Conservation (phyloP, 306 rosid species). For the Sindora glabra region DNA sequence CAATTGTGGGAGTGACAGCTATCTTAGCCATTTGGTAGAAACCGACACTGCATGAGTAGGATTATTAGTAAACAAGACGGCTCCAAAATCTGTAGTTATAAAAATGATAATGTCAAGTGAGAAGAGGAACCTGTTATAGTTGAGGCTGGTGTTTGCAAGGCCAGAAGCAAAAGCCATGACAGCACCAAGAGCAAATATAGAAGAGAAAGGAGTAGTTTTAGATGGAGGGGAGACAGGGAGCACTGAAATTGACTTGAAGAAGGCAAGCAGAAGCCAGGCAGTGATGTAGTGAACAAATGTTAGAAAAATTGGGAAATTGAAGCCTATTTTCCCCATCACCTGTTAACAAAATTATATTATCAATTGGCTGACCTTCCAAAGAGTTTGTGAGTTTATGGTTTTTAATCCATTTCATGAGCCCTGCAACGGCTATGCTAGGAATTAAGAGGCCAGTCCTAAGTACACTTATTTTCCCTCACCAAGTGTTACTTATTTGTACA, state of each 20-base stretch:
- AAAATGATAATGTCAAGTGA: neutral
- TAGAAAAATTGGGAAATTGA: slow-evolving; percentile 80
- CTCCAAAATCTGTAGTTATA: neutral
- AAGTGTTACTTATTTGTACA: no score
- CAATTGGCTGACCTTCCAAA: neutral
- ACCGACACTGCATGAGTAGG: slow-evolving; percentile 57
- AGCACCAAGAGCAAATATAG: slow-evolving; percentile 79
- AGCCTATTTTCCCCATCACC: slow-evolving; percentile 97
- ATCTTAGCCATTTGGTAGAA: slow-evolving; percentile 99
- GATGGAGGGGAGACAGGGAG: slow-evolving; percentile 85
- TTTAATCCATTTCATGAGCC: no score
- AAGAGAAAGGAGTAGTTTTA: slow-evolving; percentile 81
- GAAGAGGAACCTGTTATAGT: slow-evolving; percentile 64
- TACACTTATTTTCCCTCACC: no score
- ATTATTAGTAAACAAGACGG: slow-evolving; percentile 20
- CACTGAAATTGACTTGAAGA: slow-evolving; percentile 61
- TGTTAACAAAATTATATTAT: slow-evolving; percentile 18
- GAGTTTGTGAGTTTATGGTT: no score
- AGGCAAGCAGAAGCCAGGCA: slow-evolving; percentile 82
- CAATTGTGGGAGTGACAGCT: slow-evolving; percentile 95
- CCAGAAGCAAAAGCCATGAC: slow-evolving; percentile 98
- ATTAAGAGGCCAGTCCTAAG: no score
- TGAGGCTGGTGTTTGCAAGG: slow-evolving; percentile 90
- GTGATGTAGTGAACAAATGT: slow-evolving; percentile 71
- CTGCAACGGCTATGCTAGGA: no score